Base-by-base conservation (phyloP, 177 flowering plant genomes). In the Tripterygium wilfordii region DNA sequence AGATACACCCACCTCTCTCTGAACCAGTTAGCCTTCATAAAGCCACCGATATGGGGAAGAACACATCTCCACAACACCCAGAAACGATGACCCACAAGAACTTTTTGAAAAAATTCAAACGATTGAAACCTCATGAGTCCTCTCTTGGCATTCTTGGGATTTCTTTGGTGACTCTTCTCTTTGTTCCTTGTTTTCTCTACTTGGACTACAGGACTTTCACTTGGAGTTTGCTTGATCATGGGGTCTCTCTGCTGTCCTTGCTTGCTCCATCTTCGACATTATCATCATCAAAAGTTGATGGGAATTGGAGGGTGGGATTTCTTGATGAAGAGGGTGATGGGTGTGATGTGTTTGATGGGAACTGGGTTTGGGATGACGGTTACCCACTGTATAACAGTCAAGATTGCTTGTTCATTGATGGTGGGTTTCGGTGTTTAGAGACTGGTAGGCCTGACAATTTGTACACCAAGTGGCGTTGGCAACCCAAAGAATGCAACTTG, bases 391-490 rank as follows among this genome's bases (percentile, higher is more conserved):
- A 85, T 50, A 50, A 71, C 32, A 68, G 83, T 15, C 45, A 48
- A 35, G 66, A 72, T 58, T 85, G 90, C 29, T 2, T 39, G 16
- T 80, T 76, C 31, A 15, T 78, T 42, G 95, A 85, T 59, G 58
- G 36, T n/a, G 95, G 90, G 2, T 85, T 83, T 51, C 59, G 80
- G 6, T 85, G 95, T 38, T 51, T 66, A 39, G 83, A 83, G 54
- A 80, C 78, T 62, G 82, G 85, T 1, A 64, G 88, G 63, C 77
- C 78, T 53, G 87, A 85, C 73, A 45, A 56, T 46, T 69, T 62
- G 57, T 78, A 69, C 58, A 76, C 79, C 35, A 76, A 85, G 50
- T 85, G 95, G 95, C 69, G 90, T 13, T 81, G 88, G 88, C 78
- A 81, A 40, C 88, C 85, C 35, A 76, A 70, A 51, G 31, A 40